A percentile compares a stretch with the other conserved stretches of the same genome.
phyloP scores from a whole-genome alignment of 257 asterid species.

The Salvia rosmarinus region DNA sequence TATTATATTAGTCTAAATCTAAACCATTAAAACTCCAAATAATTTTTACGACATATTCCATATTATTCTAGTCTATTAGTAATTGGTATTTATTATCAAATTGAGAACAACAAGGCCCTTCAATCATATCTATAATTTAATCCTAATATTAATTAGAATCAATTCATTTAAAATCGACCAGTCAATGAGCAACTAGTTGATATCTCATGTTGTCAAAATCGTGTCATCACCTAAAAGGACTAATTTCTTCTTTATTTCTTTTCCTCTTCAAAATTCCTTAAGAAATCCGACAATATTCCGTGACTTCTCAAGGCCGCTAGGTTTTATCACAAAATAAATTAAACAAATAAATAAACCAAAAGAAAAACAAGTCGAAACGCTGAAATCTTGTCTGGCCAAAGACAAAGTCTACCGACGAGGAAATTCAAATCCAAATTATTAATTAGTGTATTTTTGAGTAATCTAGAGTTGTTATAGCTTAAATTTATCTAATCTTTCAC shows the following conservation, averaged over 20 bases:
- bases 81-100: background rate
- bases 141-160: background rate
- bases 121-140: background rate
- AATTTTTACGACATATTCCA: background rate
- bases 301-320: background rate
- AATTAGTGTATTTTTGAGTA: background rate
- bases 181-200: background rate
- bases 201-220: slow-evolving; percentile 14
- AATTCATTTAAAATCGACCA: slow-evolving; percentile 2
- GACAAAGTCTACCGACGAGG: slow-evolving; percentile 11
- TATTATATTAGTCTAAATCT: too few relatives aligned
- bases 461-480: background rate
- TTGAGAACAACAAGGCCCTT: background rate
- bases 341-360: background rate
- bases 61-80: too few relatives aligned
- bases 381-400: background rate
- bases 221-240: background rate
- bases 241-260: background rate
- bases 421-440: background rate
- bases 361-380: background rate
- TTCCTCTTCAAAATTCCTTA: background rate
- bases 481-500: background rate
- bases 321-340: background rate
- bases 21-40: background rate
- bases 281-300: slow-evolving; percentile 5